Evolutionary conservation across 176 grass and related monocot genomes (phyloP).

Genomic region (Elaeis guineensis): DNA sequence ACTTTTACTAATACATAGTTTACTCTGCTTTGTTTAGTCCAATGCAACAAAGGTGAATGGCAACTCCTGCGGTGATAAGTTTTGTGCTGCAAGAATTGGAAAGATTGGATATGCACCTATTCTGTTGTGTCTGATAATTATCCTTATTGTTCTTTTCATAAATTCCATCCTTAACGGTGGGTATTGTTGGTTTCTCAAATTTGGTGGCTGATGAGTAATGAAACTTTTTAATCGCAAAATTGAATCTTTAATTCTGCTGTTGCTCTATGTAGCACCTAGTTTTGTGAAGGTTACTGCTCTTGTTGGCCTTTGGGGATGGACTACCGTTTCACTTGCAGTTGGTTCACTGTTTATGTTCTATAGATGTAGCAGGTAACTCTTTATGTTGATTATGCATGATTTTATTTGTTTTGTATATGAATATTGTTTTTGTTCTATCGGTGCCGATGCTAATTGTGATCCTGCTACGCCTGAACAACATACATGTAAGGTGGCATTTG

Average conservation of each 20-base stretch:
- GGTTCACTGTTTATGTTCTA: slow-evolving; percentile 72
- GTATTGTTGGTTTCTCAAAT: slow-evolving; percentile 1
- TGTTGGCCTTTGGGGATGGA: slow-evolving; percentile 79
- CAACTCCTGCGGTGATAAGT: slow-evolving; percentile 47
- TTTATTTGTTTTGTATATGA: background rate
- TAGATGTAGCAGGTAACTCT: slow-evolving; percentile 77
- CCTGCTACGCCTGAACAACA: no score
- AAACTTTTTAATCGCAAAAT: slow-evolving; percentile 12
- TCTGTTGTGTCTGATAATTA: slow-evolving; percentile 45
- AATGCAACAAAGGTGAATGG: slow-evolving; percentile 72
- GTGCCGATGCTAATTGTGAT: no score
- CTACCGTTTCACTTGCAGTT: slow-evolving; percentile 67
- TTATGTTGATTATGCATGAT: background rate
- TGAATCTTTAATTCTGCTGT: slow-evolving; percentile 25
- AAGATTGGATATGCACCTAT: slow-evolving; percentile 83
- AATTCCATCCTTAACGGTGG: slow-evolving; percentile 77
- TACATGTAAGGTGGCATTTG: no score
- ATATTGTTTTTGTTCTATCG: no score
- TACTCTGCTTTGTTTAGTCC: slow-evolving; percentile 43
- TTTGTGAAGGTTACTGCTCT: slow-evolving; percentile 69
- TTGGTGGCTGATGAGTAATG: background rate
- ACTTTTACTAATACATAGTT: slow-evolving; percentile 29
- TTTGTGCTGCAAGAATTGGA: slow-evolving; percentile 40
- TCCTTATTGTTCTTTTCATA: slow-evolving; percentile 67
- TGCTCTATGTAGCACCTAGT: slow-evolving; percentile 42